Base-by-base conservation (phyloP, 2,329 filamentous ascomycete genomes). In the Basipetospora chlamydospora region DNA sequence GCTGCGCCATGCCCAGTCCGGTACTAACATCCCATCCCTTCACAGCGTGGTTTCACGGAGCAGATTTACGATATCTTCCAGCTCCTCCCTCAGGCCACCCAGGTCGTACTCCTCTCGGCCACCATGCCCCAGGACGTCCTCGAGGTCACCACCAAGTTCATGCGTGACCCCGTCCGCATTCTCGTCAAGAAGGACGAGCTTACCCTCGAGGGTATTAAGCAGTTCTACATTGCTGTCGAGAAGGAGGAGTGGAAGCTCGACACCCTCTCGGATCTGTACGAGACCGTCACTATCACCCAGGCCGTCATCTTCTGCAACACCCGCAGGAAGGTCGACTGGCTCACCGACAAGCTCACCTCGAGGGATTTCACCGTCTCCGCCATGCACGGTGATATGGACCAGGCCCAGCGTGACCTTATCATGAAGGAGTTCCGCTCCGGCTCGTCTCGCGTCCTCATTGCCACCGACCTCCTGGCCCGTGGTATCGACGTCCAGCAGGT, bases 261-360 rank as follows among this genome's bases (percentile, higher is more conserved):
- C 64, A 98, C 90, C 43, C 84, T 98, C 44, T 96, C 84, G 54
- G 90, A 98, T 66, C 67, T 98, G 51, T 98, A 98, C 73, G 90
- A 98, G 71, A 98, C 90, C 39, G 82, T 98, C 58, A 98, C 90
- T 60, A 98, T 96, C 57, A 98, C 90, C 52, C 90, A 98, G 66
- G 90, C 90, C 42, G 90, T 98, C 65, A 98, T 98, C 68, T 98
- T 98, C 83, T 98, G 90, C 79, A 98, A 98, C 80, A 98, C 90
- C 59, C 83, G 90, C 63, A 82, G 88, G 75, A 98, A 98, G 87
- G 90, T 98, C 56, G 90, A 98, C 72, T 98, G 90, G 90, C 81
- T 98, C 53, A 96, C 90, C 50, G 88, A 96, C 68, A 96, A 96
- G 79, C 86, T 98, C 60, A 92, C 85, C 53, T 82, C 83, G 53